phyloP scores from a whole-genome alignment of 257 asterid species.

The Rauvolfia tetraphylla region DNA sequence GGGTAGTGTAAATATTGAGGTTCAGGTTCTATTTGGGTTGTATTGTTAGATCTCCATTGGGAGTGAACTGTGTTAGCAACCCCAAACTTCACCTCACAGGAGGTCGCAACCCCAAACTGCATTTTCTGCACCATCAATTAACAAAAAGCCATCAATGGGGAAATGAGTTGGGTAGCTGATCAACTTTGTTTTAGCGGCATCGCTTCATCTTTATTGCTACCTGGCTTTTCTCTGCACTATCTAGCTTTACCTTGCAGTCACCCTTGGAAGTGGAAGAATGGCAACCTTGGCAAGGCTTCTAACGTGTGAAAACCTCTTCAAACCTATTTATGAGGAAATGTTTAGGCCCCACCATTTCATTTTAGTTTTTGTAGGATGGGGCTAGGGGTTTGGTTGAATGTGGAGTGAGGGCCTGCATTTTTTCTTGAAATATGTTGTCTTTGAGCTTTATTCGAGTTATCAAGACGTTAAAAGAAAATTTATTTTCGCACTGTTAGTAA shows the following conservation, averaged over 20 bases:
- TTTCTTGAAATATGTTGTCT: background rate
- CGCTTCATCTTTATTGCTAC: conserved; percentile 44
- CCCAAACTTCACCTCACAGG: conserved; percentile 52
- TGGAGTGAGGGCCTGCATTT: background rate
- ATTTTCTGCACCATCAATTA: conserved; percentile 28
- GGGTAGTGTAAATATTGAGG: too few relatives aligned
- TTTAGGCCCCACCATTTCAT: background rate
- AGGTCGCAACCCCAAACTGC: conserved; percentile 38
- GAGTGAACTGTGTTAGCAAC: too few relatives aligned
- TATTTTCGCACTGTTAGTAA: background rate
- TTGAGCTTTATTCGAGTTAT: background rate
- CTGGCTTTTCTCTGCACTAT: conserved; percentile 49
- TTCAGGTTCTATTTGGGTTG: too few relatives aligned
- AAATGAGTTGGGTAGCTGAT: conserved; percentile 33
- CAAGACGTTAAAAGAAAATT: background rate
- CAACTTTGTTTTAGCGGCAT: conserved; percentile 41
- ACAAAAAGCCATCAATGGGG: conserved; percentile 29
- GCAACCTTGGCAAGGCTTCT: conserved; percentile 71
- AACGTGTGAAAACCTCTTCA: conserved; percentile 45
- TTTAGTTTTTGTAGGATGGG: background rate
- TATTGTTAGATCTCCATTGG: too few relatives aligned
- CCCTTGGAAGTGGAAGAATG: conserved; percentile 68
- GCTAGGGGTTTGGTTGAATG: background rate
- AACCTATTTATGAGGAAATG: conserved; percentile 20
- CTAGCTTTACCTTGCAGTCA: conserved; percentile 51